Evolutionary conservation across 2,329 filamentous ascomycete species (phyloP).

Genomic region (Aureobasidium subglaciale): DNA sequence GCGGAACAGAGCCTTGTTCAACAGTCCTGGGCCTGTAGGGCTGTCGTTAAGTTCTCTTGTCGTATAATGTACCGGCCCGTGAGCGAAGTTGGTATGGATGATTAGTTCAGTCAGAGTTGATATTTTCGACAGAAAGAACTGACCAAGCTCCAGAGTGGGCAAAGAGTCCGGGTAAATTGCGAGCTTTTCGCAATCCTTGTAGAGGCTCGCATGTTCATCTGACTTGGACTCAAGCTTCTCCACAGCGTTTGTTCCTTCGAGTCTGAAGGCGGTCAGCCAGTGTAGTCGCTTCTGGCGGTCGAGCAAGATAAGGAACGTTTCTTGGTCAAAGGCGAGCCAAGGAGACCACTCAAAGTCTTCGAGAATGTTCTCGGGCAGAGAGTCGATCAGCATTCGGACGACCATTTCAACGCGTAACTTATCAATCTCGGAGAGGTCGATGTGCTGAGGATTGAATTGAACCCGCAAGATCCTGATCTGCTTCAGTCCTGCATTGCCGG

Average conservation of each 20-base stretch:
- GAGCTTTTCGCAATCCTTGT: conserved; percentile 37
- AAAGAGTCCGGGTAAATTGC: conserved; percentile 42
- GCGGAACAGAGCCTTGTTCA: conserved; percentile 40
- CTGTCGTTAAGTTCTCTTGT: conserved; percentile 40
- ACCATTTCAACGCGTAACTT: conserved; percentile 32
- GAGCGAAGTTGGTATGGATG: conserved; percentile 40
- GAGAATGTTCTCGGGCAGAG: conserved; percentile 42
- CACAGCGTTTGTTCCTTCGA: conserved; percentile 37
- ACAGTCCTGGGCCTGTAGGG: conserved; percentile 39
- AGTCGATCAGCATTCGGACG: conserved; percentile 40
- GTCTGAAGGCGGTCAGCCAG: conserved; percentile 41
- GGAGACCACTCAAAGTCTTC: conserved; percentile 47
- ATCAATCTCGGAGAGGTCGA: conserved; percentile 31
- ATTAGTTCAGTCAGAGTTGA: conserved; percentile 40
- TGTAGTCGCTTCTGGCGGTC: conserved; percentile 43
- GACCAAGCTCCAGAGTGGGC: conserved; percentile 38
- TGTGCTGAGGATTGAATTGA: conserved; percentile 31
- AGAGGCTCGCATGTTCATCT: conserved; percentile 32
- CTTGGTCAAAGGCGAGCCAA: conserved; percentile 41
- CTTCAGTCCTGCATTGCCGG: conserved; percentile 41
- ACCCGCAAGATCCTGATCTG: conserved; percentile 41
- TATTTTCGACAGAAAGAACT: conserved; percentile 36
- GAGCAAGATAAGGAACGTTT: conserved; percentile 42
- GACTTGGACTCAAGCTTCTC: conserved; percentile 36
- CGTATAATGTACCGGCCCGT: conserved; percentile 28